These are phyloP conservation scores for Hanseniaspora singularis DNA, from an alignment of 805 yeast genomes.

Conservation along the genomic window DNA sequence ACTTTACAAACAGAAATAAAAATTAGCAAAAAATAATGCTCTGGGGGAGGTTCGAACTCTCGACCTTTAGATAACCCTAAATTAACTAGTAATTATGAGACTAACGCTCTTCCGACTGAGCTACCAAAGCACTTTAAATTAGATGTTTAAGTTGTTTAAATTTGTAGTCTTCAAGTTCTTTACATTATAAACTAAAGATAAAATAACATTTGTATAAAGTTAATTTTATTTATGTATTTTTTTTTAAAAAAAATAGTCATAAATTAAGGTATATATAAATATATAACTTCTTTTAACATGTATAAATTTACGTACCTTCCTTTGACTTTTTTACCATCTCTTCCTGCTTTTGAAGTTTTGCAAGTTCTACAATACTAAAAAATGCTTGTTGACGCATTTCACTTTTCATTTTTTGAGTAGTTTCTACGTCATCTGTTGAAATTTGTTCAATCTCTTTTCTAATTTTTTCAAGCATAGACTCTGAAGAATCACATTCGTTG, in stretches of 20 bases:
- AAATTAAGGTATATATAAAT: too few species aligned
- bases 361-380: slow-evolving; percentile 60
- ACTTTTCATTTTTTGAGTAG: slow-evolving; percentile 26
- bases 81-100: slow-evolving; percentile 28
- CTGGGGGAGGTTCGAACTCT: slow-evolving; percentile 38
- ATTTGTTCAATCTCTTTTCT: slow-evolving; percentile 9
- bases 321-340: too few species aligned
- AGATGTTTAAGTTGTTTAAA: too few species aligned
- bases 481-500: slow-evolving; percentile 19
- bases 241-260: too few species aligned
- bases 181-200: too few species aligned
- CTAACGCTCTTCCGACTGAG: slow-evolving; percentile 41
- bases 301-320: too few species aligned
- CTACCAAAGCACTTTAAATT: slow-evolving; percentile 30
- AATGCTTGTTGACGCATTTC: slow-evolving; percentile 43
- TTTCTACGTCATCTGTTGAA: slow-evolving; percentile 1
- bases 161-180: too few species aligned
- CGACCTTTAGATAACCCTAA: slow-evolving; percentile 32
- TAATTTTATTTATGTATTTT: too few species aligned
- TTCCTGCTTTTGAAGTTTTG: slow-evolving; percentile 49
- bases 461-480: too few species aligned
- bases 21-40: slow-evolving; percentile 22
- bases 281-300: too few species aligned
- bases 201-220: too few species aligned
- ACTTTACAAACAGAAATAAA: background rate